Evolutionary conservation across 176 grass and related monocot species (phyloP).

Genomic region (Metroxylon sagu): DNA sequence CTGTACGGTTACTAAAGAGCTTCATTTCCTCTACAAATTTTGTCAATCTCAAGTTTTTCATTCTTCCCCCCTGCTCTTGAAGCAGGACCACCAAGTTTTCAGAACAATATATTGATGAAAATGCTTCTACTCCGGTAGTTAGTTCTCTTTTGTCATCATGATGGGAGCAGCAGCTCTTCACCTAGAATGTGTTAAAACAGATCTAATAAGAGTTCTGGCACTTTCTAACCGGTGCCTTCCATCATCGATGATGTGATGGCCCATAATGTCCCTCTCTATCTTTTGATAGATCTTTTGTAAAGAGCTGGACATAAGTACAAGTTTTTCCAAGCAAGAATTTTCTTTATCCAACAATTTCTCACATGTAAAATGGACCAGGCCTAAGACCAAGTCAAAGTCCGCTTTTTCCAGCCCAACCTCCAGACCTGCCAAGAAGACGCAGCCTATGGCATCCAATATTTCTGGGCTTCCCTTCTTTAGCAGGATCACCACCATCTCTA

Average conservation of each 20-base stretch:
- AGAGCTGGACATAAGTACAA: conserved; percentile 33
- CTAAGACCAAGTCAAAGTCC: conserved; percentile 37
- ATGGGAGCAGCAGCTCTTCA: not conserved
- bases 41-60: too few species aligned
- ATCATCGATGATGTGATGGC: conserved; percentile 23
- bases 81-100: too few species aligned
- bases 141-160: too few species aligned
- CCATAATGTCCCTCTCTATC: conserved; percentile 33
- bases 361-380: conserved; percentile 56
- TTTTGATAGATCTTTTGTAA: conserved; percentile 36
- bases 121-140: too few species aligned
- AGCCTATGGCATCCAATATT: conserved; percentile 52
- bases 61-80: too few species aligned
- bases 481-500: conserved; percentile 41
- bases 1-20: too few species aligned
- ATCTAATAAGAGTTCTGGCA: conserved; percentile 43
- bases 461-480: conserved; percentile 68
- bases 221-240: conserved; percentile 45
- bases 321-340: conserved; percentile 15
- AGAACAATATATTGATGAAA: too few species aligned
- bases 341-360: conserved; percentile 39
- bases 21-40: too few species aligned
- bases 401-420: conserved; percentile 27
- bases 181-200: conserved; percentile 35
- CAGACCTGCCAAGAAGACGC: conserved; percentile 39